These are phyloP conservation scores for Leccinum cinnamomeum DNA, from an alignment of 1,284 basidiomycete genomes.

Conservation along the genomic window DNA sequence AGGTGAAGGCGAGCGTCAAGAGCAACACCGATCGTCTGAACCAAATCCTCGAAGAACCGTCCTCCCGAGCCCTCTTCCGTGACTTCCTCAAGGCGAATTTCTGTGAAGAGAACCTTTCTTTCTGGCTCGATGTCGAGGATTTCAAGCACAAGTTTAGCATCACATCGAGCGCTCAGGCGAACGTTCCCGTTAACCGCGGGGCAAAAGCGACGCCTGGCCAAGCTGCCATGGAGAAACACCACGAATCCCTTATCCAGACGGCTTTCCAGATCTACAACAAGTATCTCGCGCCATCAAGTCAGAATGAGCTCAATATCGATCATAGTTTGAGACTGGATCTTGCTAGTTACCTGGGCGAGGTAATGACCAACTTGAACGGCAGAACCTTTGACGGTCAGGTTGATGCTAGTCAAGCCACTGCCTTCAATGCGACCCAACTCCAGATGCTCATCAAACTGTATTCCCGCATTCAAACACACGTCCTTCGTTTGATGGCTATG, in stretches of 20 bases:
- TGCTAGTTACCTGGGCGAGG: constrained; percentile 88
- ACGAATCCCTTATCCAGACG: constrained; percentile 92
- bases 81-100: constrained; percentile 94
- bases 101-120: constrained; percentile 97
- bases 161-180: constrained; percentile 87
- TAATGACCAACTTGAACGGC: constrained; percentile 74
- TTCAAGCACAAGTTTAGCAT: constrained; percentile 96
- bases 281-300: constrained; percentile 93
- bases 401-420: constrained; percentile 72
- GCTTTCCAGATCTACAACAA: constrained; percentile 94
- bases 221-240: constrained; percentile 94
- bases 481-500: constrained; percentile 96
- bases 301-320: constrained; percentile 97
- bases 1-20: constrained; percentile 69
- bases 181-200: constrained; percentile 40
- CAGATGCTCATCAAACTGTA: constrained; percentile 93
- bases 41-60: constrained; percentile 93
- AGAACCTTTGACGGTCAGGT: constrained; percentile 77
- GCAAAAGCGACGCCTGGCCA: constrained; percentile 67
- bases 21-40: constrained; percentile 88
- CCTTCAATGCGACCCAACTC: constrained; percentile 90
- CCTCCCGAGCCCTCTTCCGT: constrained; percentile 86
- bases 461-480: constrained; percentile 94
- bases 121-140: constrained; percentile 97
- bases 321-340: constrained; percentile 94